Evolutionary conservation across 2,329 filamentous ascomycete species (phyloP), one percentile per base, ranked within the genome.

Genomic region (Penicillium sp.): DNA sequence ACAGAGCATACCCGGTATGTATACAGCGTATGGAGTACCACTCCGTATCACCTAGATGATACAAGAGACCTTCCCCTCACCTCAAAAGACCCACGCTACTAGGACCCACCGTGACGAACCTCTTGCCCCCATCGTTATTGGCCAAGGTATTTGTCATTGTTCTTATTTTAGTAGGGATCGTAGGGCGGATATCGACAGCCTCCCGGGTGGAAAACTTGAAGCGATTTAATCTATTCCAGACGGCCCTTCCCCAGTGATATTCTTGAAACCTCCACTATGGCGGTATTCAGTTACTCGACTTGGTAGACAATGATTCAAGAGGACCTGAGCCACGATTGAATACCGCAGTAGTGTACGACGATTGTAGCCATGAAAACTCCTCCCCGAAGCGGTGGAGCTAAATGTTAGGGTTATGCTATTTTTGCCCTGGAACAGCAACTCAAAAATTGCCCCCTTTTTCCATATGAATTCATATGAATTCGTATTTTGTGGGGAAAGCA

Each of bases 111-210:
- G 56, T 64, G 48, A 66, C 62, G 62, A 66, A 61, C 62, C 60
- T 51, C 59, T 56, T 54, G 26, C 52, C 25, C 28, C 7, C 11
- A 6, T 22, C 26, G 13, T 59, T 11, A 68, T 68, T 66, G 66
- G 68, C 25, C 54, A 40, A 61, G 48, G 62, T 69, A 69, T 70
- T 70, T 70, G 68, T 69, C 66, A 70, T 64, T 65, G 30, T 58
- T 4, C 63, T 51, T 22, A 10, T 60, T 64, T 26, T 33, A 62
- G 63, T 28, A 66, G 57, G 57, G 66, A 68, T 68, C 42, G 59
- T 53, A 60, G 57, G 42, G 55, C 59, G 64, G 66, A 22, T 64
- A 66, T 58, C 55, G 58, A 59, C 59, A 57, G 51, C 35, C 53
- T 40, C 38, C 13, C 38, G 26, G 38, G 38, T 38, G 53, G 19